Evolutionary conservation across 805 yeast species (phyloP).

Genomic region (Lipomyces yamadae): DNA sequence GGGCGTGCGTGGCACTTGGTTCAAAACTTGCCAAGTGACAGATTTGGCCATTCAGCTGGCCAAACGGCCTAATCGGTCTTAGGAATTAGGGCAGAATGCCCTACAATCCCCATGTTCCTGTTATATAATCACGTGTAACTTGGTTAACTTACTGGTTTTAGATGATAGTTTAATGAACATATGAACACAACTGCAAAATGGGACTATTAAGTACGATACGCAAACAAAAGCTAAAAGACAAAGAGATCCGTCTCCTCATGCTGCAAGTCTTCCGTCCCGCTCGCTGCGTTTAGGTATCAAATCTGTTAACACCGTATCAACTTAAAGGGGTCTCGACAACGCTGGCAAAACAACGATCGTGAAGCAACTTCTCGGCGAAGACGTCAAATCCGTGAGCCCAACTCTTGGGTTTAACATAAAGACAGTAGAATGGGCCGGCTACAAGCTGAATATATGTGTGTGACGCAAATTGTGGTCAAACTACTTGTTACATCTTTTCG

Average conservation of each 20-base stretch:
- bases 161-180: too few relatives aligned
- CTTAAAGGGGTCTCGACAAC: constrained; percentile 73
- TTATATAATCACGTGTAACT: too few relatives aligned
- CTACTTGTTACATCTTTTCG: neutral
- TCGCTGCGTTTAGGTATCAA: neutral
- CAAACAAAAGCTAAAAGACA: constrained; percentile 81
- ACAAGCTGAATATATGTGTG: constrained; percentile 46
- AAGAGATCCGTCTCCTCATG: constrained; percentile 72
- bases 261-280: constrained; percentile 46
- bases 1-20: too few relatives aligned
- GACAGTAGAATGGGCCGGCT: constrained; percentile 52
- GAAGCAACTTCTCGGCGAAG: constrained; percentile 57
- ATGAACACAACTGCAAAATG: constrained; percentile 14
- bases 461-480: neutral
- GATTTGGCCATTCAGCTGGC: too few relatives aligned
- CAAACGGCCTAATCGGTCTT: too few relatives aligned
- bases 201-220: constrained; percentile 56
- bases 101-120: too few relatives aligned
- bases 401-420: constrained; percentile 89
- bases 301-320: neutral
- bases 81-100: too few relatives aligned
- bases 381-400: constrained; percentile 67
- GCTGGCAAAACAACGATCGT: constrained; percentile 91
- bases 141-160: too few relatives aligned
- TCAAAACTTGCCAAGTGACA: too few relatives aligned